A percentile compares a stretch with the other conserved stretches of the same genome.
Conservation (phyloP, 2,329 filamentous ascomycete genomes). For the Phaeomoniella chlamydospora region DNA sequence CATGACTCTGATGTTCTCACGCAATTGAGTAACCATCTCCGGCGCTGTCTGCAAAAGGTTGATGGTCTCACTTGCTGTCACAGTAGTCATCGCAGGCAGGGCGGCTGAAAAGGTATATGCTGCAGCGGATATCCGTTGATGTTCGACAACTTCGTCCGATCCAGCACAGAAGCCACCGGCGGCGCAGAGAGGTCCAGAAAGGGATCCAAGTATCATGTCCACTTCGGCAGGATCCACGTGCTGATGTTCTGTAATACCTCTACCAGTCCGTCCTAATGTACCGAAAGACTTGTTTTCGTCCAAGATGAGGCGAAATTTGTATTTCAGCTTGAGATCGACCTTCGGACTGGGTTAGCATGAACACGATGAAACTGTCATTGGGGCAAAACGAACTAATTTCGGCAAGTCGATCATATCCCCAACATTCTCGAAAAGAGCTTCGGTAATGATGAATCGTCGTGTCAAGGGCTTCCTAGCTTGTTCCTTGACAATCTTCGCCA, state of each 20-base stretch:
- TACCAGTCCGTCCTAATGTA: slow-evolving; percentile 77
- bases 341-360: no score
- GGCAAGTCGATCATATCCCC: slow-evolving; percentile 78
- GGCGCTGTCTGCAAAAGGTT: slow-evolving; percentile 75
- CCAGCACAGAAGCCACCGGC: slow-evolving; percentile 95
- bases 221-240: slow-evolving; percentile 88
- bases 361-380: slow-evolving; percentile 2
- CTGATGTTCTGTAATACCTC: slow-evolving; percentile 87
- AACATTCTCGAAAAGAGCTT: slow-evolving; percentile 81
- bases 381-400: slow-evolving; percentile 51
- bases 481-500: slow-evolving; percentile 76
- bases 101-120: slow-evolving; percentile 95
- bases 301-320: slow-evolving; percentile 95
- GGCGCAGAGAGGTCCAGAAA: slow-evolving; percentile 78
- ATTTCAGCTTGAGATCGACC: slow-evolving; percentile 85
- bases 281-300: slow-evolving; percentile 98
- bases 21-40: slow-evolving; percentile 60
- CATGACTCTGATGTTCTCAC: slow-evolving; percentile 80
- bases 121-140: slow-evolving; percentile 84
- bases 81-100: slow-evolving; percentile 81
- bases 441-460: slow-evolving; percentile 86
- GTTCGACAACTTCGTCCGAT: slow-evolving; percentile 79
- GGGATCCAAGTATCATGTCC: slow-evolving; percentile 92
- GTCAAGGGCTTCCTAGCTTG: slow-evolving; percentile 81
- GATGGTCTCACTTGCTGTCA: slow-evolving; percentile 88